These are phyloP conservation scores for Saccharomycopsis fibuligera DNA, from an alignment of 805 yeast species.

Conservation along the genomic window DNA sequence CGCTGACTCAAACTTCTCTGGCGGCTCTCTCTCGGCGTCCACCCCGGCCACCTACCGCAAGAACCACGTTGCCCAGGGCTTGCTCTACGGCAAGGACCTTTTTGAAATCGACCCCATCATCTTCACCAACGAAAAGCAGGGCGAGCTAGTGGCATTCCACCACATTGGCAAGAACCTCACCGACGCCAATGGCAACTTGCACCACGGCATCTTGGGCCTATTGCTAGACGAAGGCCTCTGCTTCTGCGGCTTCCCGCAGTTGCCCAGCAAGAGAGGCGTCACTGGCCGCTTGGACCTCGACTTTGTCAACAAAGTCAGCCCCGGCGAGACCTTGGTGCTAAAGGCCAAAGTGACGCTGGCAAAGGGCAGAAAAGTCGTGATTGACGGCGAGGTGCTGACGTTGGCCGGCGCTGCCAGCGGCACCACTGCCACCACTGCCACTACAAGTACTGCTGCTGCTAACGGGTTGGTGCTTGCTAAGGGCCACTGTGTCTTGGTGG, in stretches of 20 bases:
- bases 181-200: slow-evolving; percentile 59
- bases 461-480: slow-evolving; percentile 41
- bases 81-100: slow-evolving; percentile 59
- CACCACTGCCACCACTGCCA: too few relatives aligned
- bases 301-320: slow-evolving; percentile 38
- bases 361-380: slow-evolving; percentile 78
- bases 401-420: slow-evolving; percentile 27
- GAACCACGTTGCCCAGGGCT: slow-evolving; percentile 67
- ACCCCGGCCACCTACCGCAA: slow-evolving; percentile 54
- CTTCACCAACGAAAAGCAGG: slow-evolving; percentile 43
- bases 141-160: slow-evolving; percentile 56
- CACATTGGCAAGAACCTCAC: slow-evolving; percentile 48
- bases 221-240: slow-evolving; percentile 76
- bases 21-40: slow-evolving; percentile 34
- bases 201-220: slow-evolving; percentile 54
- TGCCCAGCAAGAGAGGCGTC: slow-evolving; percentile 82
- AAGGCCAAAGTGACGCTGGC: slow-evolving; percentile 56
- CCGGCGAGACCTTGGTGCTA: slow-evolving; percentile 54
- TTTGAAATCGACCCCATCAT: slow-evolving; percentile 73
- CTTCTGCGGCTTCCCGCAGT: slow-evolving; percentile 71
- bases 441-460: too few relatives aligned
- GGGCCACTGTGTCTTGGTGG: slow-evolving; percentile 69
- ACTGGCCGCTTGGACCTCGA: slow-evolving; percentile 71
- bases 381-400: slow-evolving; percentile 59
- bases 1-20: slow-evolving; percentile 25